These are phyloP conservation scores for Tilletia indica DNA, from an alignment of 1,284 basidiomycete species.

Conservation along the genomic window DNA sequence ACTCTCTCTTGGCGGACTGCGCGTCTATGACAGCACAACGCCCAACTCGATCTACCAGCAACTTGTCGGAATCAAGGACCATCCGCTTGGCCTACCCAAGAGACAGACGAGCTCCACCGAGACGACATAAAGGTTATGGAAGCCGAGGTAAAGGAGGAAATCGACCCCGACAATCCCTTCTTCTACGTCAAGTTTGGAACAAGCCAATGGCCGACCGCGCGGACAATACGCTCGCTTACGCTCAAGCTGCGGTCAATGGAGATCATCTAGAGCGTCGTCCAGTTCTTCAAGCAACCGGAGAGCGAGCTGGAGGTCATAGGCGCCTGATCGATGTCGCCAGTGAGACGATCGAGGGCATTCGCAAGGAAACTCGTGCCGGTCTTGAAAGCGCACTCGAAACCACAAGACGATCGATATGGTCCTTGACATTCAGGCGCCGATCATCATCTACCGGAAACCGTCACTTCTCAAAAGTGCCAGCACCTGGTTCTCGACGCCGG, in stretches of 20 bases:
- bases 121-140: conserved; percentile 44
- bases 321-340: conserved; percentile 74
- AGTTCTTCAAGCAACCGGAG: conserved; percentile 90
- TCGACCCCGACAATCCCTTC: conserved; percentile 68
- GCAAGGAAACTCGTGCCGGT: conserved; percentile 91
- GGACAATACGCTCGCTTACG: conserved; percentile 82
- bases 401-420: conserved; percentile 95
- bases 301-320: conserved; percentile 92
- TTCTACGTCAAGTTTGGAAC: conserved; percentile 85
- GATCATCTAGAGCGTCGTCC: conserved; percentile 89
- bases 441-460: conserved; percentile 90
- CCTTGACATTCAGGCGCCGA: conserved; percentile 93
- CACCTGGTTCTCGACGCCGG: conserved; percentile 94
- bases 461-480: conserved; percentile 74
- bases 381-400: conserved; percentile 87
- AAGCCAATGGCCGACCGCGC: conserved; percentile 90
- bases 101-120: conserved; percentile 30
- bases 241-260: conserved; percentile 95
- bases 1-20: conserved; percentile 80
- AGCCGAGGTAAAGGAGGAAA: conserved; percentile 27
- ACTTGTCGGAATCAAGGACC: conserved; percentile 86
- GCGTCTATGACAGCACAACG: conserved; percentile 88
- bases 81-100: conserved; percentile 37
- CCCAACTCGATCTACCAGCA: conserved; percentile 78
- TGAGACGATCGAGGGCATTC: conserved; percentile 87